Evolutionary conservation across 2,329 filamentous ascomycete genomes (phyloP).

Genomic region (Fusarium luffae): DNA sequence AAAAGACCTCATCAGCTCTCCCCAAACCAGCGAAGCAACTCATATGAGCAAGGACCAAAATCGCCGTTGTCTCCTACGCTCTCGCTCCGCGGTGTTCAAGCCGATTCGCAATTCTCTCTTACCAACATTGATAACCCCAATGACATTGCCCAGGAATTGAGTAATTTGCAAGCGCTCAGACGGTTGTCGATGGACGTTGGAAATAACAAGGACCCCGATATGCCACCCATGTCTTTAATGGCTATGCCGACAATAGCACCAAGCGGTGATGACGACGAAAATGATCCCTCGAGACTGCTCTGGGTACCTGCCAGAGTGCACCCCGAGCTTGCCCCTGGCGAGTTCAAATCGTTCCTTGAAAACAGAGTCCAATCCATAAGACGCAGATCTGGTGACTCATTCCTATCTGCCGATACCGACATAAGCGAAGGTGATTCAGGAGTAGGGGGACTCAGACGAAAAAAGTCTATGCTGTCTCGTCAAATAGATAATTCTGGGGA

Average conservation of each 20-base stretch:
- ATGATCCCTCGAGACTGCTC: constrained; percentile 87
- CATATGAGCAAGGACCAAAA: constrained; percentile 55
- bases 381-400: constrained; percentile 79
- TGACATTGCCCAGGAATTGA: constrained; percentile 90
- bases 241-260: constrained; percentile 80
- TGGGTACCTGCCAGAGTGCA: constrained; percentile 97
- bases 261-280: constrained; percentile 79
- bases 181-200: constrained; percentile 95
- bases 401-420: constrained; percentile 67
- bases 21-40: constrained; percentile 54
- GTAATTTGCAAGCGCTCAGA: constrained; percentile 88
- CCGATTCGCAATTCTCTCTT: constrained; percentile 77
- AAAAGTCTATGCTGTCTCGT: constrained; percentile 94
- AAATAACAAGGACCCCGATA: constrained; percentile 77
- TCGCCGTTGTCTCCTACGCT: constrained; percentile 64
- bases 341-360: constrained; percentile 97
- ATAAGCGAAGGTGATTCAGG: constrained; percentile 65
- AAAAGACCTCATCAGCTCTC: constrained; percentile 59
- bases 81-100: constrained; percentile 65
- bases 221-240: constrained; percentile 75
- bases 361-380: constrained; percentile 92
- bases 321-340: constrained; percentile 92
- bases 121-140: constrained; percentile 91
- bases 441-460: constrained; percentile 76
- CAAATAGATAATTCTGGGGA: constrained; percentile 82